phyloP scores from a whole-genome alignment of 352 stramenopile genomes.

The Phytophthora quininea region DNA sequence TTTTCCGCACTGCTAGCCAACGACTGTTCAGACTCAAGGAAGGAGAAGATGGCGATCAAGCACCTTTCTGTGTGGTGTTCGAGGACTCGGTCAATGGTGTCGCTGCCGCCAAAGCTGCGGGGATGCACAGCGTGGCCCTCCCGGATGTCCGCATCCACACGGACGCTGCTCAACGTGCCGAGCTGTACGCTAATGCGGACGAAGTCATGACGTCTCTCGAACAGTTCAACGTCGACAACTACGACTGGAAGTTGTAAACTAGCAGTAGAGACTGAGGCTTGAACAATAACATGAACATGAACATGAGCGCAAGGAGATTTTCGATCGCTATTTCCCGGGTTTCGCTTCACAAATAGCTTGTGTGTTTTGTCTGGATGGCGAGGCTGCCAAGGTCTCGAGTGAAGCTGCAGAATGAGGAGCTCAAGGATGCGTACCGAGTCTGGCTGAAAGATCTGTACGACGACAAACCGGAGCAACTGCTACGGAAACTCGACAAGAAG shows the following conservation, averaged over 20 bases:
- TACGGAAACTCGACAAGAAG: constrained; percentile 38
- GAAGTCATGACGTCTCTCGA: constrained; percentile 67
- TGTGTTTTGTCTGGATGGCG: constrained; percentile 9
- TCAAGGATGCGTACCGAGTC: constrained; percentile 47
- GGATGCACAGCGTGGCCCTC: constrained; percentile 76
- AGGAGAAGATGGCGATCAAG: constrained; percentile 30
- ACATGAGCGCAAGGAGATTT: constrained; percentile 20
- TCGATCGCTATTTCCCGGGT: constrained; percentile 1
- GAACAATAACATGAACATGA: constrained; percentile 13
- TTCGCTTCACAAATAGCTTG: constrained; percentile 28
- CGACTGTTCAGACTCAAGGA: constrained; percentile 54
- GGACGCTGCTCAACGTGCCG: constrained; percentile 42
- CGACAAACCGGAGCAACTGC: constrained; percentile 43
- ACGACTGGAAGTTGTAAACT: constrained; percentile 51
- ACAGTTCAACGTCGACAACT: constrained; percentile 63
- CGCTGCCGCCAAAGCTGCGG: constrained; percentile 60
- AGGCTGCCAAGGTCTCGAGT: neutral
- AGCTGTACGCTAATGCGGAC: constrained; percentile 63
- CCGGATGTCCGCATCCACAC: constrained; percentile 73
- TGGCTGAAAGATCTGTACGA: constrained; percentile 55
- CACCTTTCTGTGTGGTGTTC: constrained; percentile 70
- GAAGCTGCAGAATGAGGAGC: constrained; percentile 30
- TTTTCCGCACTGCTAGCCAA: constrained; percentile 73
- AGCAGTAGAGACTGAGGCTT: neutral
- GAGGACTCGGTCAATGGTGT: constrained; percentile 81